Evolutionary conservation across 1,284 basidiomycete species (phyloP), one percentile per base, ranked within the genome.

Genomic region (Tylopilus sp.): DNA sequence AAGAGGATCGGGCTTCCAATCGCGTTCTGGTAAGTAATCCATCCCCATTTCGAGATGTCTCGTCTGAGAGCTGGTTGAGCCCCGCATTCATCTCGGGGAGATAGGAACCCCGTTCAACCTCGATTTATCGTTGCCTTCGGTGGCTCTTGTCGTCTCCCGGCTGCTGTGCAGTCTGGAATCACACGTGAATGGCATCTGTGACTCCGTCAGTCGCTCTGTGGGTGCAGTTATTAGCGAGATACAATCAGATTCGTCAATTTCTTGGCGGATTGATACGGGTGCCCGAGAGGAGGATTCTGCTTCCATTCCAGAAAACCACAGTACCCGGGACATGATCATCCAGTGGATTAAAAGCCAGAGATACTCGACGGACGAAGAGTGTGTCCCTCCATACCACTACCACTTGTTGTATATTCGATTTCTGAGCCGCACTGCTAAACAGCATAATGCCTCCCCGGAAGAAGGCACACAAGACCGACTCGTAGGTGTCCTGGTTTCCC

Each of bases 211-310:
- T 18, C 26, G 23, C 9, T 53, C 50, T 35, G 46, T 44, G 21
- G 45, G 38, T 15, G 9, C 41, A 7, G 41, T 51, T 21, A 18
- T 54, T 19, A 26, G 16, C 12, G 30, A 16, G 23, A 44, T 25
- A 10, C 41, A 5, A 30, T 49, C 31, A 0, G 10, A 25, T 38
- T 36, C 33, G 16, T 11, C 52, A 36, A 36, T 49, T 8, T 33
- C 45, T 9, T 53, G 52, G 52, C 37, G 52, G 26, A 49, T 54
- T 15, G 52, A 53, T 29, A 54, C 52, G 6, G 37, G 41, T 16
- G 6, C 6, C 21, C 29, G 9, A 8, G 10, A 15, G 21, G 38
- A 41, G 34, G 18, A 9, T 7, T 23, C 36, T 12, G 5, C 6
- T 25, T 34, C 35, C 1, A 9, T 23, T 31, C 15, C 12, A 15